Conservation (phyloP, 768 basidiomycete species). For the Russula olivacea region DNA sequence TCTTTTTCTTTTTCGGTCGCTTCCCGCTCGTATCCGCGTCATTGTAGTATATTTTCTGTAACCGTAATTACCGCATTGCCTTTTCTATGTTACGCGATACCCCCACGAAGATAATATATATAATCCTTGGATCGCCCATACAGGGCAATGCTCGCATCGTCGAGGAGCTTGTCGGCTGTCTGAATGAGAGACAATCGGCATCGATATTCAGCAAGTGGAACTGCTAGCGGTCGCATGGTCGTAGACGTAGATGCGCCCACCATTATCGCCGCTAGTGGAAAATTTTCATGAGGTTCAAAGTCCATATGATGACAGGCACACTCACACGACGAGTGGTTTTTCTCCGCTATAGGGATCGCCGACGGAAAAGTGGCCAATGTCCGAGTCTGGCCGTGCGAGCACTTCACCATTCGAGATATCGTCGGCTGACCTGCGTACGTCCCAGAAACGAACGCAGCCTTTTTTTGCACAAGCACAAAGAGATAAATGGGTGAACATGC, state of each 20-base stretch:
- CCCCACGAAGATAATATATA: not conserved
- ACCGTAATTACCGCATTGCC: not conserved
- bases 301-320: not conserved
- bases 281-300: not conserved
- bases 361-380: slow-evolving; percentile 25
- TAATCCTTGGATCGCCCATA: not conserved
- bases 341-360: slow-evolving; percentile 21
- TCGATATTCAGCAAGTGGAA: not conserved
- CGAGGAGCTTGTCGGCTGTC: not conserved
- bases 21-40: not conserved
- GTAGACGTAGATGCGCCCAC: slow-evolving; percentile 22
- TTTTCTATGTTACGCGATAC: not conserved
- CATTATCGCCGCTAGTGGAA: slow-evolving; percentile 21
- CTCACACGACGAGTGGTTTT: slow-evolving; percentile 23
- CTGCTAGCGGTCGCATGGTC: slow-evolving; percentile 9
- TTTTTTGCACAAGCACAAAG: not conserved
- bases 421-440: slow-evolving; percentile 20
- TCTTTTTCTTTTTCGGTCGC: too few relatives aligned
- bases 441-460: slow-evolving; percentile 25
- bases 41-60: not conserved
- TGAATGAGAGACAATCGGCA: not conserved
- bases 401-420: slow-evolving; percentile 20
- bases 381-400: slow-evolving; percentile 16
- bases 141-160: not conserved
- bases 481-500: not conserved